phyloP scores from a whole-genome alignment of 345 rosid species.

The Dipteronia sinensis region DNA sequence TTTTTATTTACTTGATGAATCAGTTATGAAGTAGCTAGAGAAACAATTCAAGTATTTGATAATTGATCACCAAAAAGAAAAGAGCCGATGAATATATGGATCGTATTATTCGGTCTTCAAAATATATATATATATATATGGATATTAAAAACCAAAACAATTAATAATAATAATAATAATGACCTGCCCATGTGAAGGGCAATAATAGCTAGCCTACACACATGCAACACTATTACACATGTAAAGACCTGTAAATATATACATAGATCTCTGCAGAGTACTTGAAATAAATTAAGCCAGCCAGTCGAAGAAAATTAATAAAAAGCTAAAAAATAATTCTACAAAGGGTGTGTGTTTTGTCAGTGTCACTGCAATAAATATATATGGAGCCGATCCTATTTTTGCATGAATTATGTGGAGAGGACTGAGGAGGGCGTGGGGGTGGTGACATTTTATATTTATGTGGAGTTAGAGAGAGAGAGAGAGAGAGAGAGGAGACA shows the following conservation, averaged over 20 bases:
- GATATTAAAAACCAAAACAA: neutral
- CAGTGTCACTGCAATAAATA: constrained; percentile 14
- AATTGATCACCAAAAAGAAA: too few relatives aligned
- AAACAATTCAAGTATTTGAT: neutral
- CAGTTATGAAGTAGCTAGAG: neutral
- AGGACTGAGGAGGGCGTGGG: neutral
- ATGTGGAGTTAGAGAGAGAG: too few relatives aligned
- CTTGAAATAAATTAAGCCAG: too few relatives aligned
- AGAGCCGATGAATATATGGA: too few relatives aligned
- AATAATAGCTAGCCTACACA: constrained; percentile 28
- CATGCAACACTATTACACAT: neutral
- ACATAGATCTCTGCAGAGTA: neutral
- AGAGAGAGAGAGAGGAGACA: constrained; percentile 27
- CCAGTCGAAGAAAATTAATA: neutral
- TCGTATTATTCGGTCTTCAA: too few relatives aligned
- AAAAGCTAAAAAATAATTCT: neutral
- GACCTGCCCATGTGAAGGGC: constrained; percentile 40
- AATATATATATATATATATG: too few relatives aligned
- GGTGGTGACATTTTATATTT: neutral
- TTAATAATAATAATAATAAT: constrained; percentile 6
- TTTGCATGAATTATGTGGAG: neutral
- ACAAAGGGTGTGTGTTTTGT: neutral
- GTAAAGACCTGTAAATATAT: neutral
- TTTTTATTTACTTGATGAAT: too few relatives aligned
- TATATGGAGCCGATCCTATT: too few relatives aligned